Conservation (phyloP, 208 protist genomes). For the Naegleria lovaniensis region DNA sequence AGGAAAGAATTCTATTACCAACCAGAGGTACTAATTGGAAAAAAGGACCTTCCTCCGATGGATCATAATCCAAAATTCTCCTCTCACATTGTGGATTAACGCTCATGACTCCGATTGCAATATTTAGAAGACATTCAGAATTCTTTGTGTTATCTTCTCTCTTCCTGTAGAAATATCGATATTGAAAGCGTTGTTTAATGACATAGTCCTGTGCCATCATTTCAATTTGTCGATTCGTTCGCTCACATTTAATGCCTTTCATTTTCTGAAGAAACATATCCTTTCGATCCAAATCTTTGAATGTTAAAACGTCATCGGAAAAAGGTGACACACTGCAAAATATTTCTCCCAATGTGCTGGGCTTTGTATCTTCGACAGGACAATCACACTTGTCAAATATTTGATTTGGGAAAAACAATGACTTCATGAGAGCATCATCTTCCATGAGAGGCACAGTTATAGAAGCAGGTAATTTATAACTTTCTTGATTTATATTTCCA, state of each 20-base stretch:
- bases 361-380: background rate
- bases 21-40: background rate
- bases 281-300: background rate
- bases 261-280: background rate
- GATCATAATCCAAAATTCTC: background rate
- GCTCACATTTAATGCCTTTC: background rate
- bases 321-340: background rate
- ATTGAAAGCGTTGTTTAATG: background rate
- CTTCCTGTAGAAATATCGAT: background rate
- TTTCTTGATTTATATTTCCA: too few relatives aligned
- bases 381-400: background rate
- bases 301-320: background rate
- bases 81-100: background rate
- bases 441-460: background rate
- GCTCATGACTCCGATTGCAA: background rate
- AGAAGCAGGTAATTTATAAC: too few relatives aligned
- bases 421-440: background rate
- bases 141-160: background rate
- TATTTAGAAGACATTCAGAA: background rate
- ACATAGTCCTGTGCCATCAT: background rate
- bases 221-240: background rate
- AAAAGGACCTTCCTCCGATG: background rate
- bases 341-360: background rate
- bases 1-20: background rate
- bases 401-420: background rate